Base-by-base conservation (phyloP, 768 basidiomycete species). In the Termitomyces heimii region DNA sequence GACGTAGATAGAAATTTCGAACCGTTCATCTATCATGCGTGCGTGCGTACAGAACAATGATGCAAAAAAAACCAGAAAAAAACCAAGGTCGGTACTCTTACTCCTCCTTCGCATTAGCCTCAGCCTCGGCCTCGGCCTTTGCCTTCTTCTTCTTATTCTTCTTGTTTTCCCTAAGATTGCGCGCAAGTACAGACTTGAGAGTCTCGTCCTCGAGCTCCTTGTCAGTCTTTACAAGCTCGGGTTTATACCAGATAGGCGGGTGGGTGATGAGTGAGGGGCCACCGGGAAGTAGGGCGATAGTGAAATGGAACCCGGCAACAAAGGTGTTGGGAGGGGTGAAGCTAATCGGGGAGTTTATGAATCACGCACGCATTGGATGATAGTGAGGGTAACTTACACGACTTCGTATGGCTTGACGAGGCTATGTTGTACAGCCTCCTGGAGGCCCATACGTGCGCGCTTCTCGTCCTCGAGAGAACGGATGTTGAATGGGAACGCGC, bases 251-350 rank as follows among this genome's bases (percentile, higher is more conserved):
- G 31, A 85, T 66, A 13, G 97, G 92, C 10, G 91, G 85, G 59
- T 90, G 88, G 13, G 92, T 92, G 72, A 99, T 82, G 62, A 98
- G 75, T 29, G 86, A 72, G 26, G 94, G 96, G 29, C 97, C 97
- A 52, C 83, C 89, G 46, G 96, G 88, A 37, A 91, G 85, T 22
- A 99, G 83, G 37, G 93, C 94, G 67, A 99, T 86, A 44, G 96
- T 99, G 77, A 97, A 94, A 79, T 98, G 95, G 83, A 95, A 97
- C 9, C 88, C 91, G 54, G 96, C 95, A 45, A 98, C 92, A 57
- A 89, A 85, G 18, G 93, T 93, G 63, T 82, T 87, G 28, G 84
- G 60, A 42, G 89, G 88, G 5, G 94, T 94, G 73, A 88, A 91
- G 55, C 90, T 90, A 58, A n/a, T 14, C 9, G 37, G 59, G 37